Conservation (phyloP, 2,329 filamentous ascomycete species). For the Exophiala xenobiotica region DNA sequence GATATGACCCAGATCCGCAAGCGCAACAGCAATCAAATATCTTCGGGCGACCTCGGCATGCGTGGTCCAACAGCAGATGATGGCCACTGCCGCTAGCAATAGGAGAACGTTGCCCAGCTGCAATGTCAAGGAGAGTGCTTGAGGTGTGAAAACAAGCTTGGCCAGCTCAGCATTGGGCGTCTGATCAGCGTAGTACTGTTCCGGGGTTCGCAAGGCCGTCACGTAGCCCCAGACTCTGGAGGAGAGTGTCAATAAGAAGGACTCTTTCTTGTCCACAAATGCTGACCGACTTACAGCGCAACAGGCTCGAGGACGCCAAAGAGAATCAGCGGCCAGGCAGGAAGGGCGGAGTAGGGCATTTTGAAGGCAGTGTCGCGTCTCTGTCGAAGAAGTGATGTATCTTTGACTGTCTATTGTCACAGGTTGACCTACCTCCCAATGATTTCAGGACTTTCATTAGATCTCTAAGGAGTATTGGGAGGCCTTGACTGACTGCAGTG, state of each 20-base stretch:
- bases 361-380: not conserved
- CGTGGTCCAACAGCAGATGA: constrained; percentile 63
- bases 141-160: constrained; percentile 39
- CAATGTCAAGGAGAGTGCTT: constrained; percentile 58
- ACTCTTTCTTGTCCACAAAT: too few relatives aligned
- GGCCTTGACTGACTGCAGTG: too few relatives aligned
- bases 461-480: too few relatives aligned
- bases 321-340: constrained; percentile 62
- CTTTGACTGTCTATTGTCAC: too few relatives aligned
- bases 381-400: not conserved
- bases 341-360: constrained; percentile 62
- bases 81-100: constrained; percentile 62
- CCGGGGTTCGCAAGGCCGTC: constrained; percentile 54
- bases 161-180: constrained; percentile 44
- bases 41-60: constrained; percentile 66
- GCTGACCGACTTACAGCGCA: constrained; percentile 65
- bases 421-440: too few relatives aligned
- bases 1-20: constrained; percentile 68
- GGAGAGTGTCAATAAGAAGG: too few relatives aligned
- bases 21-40: constrained; percentile 64
- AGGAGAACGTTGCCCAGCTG: constrained; percentile 71
- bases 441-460: too few relatives aligned
- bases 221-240: constrained; percentile 58
- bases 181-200: constrained; percentile 65
- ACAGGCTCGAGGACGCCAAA: constrained; percentile 70